A percentile compares a stretch with the other conserved stretches of the same genome.
phyloP scores from a whole-genome alignment of 2,329 filamentous ascomycete genomes.

The Aspergillus sp. region DNA sequence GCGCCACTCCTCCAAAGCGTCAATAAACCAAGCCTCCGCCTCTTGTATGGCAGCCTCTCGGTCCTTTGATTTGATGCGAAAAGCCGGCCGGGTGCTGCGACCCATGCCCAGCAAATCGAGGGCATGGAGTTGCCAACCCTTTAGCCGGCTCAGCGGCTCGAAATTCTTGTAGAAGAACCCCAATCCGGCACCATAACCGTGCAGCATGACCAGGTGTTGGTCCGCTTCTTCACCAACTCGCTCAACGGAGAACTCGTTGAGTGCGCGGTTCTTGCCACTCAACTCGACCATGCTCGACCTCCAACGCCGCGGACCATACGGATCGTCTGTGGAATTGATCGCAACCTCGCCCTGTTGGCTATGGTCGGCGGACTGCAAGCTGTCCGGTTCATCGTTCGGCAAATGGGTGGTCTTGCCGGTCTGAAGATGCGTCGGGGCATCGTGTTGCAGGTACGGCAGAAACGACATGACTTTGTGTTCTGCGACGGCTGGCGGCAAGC shows the following conservation, averaged over 20 bases:
- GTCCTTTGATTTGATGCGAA: slow-evolving; percentile 80
- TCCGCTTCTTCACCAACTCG: slow-evolving; percentile 73
- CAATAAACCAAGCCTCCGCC: slow-evolving; percentile 93
- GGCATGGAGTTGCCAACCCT: slow-evolving; percentile 86
- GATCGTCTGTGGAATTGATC: slow-evolving; percentile 59
- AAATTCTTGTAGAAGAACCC: slow-evolving; percentile 99
- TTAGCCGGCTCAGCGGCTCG: slow-evolving; percentile 73
- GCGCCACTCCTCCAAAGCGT: slow-evolving; percentile 95
- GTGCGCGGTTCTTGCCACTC: slow-evolving; percentile 76
- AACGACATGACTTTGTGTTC: slow-evolving; percentile 85
- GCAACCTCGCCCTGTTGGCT: slow-evolving; percentile 45
- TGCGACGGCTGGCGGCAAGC: slow-evolving; percentile 74
- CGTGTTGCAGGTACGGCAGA: slow-evolving; percentile 72
- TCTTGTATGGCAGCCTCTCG: slow-evolving; percentile 77
- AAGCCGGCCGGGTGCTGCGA: slow-evolving; percentile 76
- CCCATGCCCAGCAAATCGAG: slow-evolving; percentile 97
- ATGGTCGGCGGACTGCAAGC: slow-evolving; percentile 34
- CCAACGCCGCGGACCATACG: slow-evolving; percentile 83
- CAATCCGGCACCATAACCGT: slow-evolving; percentile 92
- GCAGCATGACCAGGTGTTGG: slow-evolving; percentile 89
- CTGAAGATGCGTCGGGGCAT: slow-evolving; percentile 66
- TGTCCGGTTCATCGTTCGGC: slow-evolving; percentile 26
- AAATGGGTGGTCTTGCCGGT: slow-evolving; percentile 47
- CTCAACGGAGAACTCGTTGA: slow-evolving; percentile 94
- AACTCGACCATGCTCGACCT: slow-evolving; percentile 79